Base-by-base conservation (phyloP, 2,329 filamentous ascomycete species). In the Arthrocladium fulminans region DNA sequence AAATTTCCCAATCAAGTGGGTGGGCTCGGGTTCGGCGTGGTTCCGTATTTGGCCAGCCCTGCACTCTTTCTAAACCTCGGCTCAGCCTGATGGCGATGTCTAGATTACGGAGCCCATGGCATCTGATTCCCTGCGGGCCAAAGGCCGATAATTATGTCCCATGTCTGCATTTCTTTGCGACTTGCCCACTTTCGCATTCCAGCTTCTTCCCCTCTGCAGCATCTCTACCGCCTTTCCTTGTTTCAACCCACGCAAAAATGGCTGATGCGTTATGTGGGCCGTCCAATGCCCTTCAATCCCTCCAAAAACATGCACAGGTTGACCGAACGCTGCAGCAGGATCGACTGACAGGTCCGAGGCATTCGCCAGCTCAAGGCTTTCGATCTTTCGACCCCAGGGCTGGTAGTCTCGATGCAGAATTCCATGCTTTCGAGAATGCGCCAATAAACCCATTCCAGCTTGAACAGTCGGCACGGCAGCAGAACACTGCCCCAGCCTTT, bases 271-370 rank as follows among this genome's bases (percentile, higher is more conserved):
- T 86, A 48, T 89, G 85, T 63, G 84, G 85, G 51, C 83, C 84
- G 15, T 85, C 84, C 10, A 88, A 85, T 65, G 76, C 83, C 54
- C 76, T 86, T 45, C 84, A 87, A 65, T 82, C 77, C 60, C 79
- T 88, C 62, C 77, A 83, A 59, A 81, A 83, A 59, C 84, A 88
- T 64, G 70, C 78, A 9, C 74, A 81, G 42, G 74, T 78, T 53
- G 83, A 88, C 62, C 74, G 82, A 47, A 81, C 81, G 8, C 71
- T 84, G 42, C 84, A 88, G 61, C 85, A 87, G 64, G 85, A 88
- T 65, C 80, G 83, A 45, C 60, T 85, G 40, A 65, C 73, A 29
- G 50, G 51, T 9, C 68, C 73, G 8, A 73, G 75, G 51, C 71
- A 75, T 47, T 67, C 74, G 45, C 71, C 75, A 38, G 52, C 4